phyloP scores from a whole-genome alignment of 2,329 filamentous ascomycete species.

The Gremmenia infestans region DNA sequence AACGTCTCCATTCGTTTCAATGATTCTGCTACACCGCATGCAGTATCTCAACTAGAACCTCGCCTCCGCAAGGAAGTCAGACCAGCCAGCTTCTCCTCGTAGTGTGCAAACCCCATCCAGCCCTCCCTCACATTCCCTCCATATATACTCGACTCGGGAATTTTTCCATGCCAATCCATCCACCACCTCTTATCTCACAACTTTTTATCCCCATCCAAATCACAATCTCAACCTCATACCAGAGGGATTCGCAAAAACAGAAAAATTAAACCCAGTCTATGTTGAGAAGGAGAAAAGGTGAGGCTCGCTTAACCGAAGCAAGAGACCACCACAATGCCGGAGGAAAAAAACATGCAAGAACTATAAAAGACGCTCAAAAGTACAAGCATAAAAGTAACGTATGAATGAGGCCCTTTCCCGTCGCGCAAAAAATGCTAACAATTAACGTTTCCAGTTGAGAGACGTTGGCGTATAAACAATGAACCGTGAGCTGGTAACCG shows the following conservation, averaged over 20 bases:
- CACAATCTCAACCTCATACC: not conserved
- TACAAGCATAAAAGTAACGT: slow-evolving; percentile 15
- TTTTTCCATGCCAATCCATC: not conserved
- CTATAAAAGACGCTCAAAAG: slow-evolving; percentile 22
- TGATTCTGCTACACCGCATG: not conserved
- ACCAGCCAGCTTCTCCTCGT: not conserved
- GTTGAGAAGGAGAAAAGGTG: slow-evolving; percentile 14
- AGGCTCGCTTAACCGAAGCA: not conserved
- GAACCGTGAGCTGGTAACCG: slow-evolving; percentile 2
- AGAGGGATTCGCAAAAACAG: not conserved
- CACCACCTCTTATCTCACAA: not conserved
- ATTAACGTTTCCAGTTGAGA: slow-evolving; percentile 8
- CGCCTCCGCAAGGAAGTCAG: not conserved
- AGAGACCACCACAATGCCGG: not conserved
- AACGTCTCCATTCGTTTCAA: not conserved
- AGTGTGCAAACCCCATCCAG: not conserved
- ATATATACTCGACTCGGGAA: too few species aligned
- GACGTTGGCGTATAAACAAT: slow-evolving; percentile 9
- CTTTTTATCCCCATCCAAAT: not conserved
- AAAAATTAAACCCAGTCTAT: slow-evolving; percentile 20
- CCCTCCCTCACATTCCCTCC: too few species aligned
- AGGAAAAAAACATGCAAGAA: slow-evolving; percentile 27
- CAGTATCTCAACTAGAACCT: not conserved
- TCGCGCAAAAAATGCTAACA: slow-evolving; percentile 27
- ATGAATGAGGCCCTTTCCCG: slow-evolving; percentile 8